A percentile compares a stretch with the other conserved stretches of the same genome.
Conservation (phyloP, 257 asterid genomes). For the Rhazya stricta region DNA sequence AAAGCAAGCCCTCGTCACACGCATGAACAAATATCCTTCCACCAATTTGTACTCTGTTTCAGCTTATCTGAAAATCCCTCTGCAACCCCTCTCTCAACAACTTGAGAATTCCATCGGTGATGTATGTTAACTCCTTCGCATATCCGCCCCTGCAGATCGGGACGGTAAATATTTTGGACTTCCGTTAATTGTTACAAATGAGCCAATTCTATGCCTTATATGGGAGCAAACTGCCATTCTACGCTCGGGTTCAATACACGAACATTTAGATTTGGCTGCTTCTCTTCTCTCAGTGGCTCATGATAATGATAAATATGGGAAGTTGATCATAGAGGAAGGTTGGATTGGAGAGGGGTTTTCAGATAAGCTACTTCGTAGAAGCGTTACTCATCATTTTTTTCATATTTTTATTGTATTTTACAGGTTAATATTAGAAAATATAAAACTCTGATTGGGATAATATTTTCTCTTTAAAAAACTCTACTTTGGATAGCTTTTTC, state of each 20-base stretch:
- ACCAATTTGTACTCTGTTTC: constrained; percentile 14
- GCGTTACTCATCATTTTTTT: too few relatives aligned
- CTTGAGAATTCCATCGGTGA: constrained; percentile 69
- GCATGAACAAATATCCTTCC: constrained; percentile 11
- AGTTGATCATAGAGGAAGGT: constrained; percentile 75
- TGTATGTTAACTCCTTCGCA: constrained; percentile 73
- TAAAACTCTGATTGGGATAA: too few relatives aligned
- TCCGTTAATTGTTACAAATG: constrained; percentile 70
- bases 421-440: too few relatives aligned
- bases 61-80: constrained; percentile 8
- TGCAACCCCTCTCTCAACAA: constrained; percentile 37
- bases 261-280: constrained; percentile 58
- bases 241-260: constrained; percentile 51
- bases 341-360: too few relatives aligned
- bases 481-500: too few relatives aligned
- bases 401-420: too few relatives aligned
- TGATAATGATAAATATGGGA: constrained; percentile 68
- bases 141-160: constrained; percentile 57
- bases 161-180: constrained; percentile 61
- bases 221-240: constrained; percentile 71
- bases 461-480: too few relatives aligned
- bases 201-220: constrained; percentile 66
- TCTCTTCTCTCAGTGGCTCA: constrained; percentile 61
- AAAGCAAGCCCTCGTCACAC: constrained; percentile 2
- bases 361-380: too few relatives aligned